These are phyloP conservation scores for Colletotrichum ledebouriae DNA, from an alignment of 2,329 filamentous ascomycete species.

Conservation along the genomic window DNA sequence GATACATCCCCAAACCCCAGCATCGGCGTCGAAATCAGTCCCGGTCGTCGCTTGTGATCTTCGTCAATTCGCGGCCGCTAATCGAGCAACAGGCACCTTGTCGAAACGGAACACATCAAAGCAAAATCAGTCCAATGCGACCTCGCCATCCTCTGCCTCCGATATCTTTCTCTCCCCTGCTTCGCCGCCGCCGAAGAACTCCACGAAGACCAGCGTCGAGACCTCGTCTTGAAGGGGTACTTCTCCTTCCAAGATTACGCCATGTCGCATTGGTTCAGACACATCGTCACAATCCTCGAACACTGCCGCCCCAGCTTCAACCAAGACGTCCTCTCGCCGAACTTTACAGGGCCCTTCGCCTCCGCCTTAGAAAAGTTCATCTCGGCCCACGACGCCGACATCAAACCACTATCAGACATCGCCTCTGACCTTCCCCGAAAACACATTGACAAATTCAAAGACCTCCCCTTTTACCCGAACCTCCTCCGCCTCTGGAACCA, in stretches of 20 bases:
- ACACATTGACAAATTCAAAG: slow-evolving; percentile 41
- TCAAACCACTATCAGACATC: slow-evolving; percentile 2
- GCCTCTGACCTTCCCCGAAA: not conserved
- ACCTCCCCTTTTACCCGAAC: slow-evolving; percentile 23
- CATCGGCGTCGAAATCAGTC: too few relatives aligned
- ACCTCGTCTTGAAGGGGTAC: slow-evolving; percentile 45
- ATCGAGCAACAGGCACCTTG: slow-evolving; percentile 41
- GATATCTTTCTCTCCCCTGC: slow-evolving; percentile 52
- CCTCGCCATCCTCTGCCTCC: slow-evolving; percentile 50
- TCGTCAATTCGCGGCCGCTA: not conserved
- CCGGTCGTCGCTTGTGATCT: too few relatives aligned
- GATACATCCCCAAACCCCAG: too few relatives aligned
- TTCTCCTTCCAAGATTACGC: slow-evolving; percentile 58
- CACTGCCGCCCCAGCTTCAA: slow-evolving; percentile 33
- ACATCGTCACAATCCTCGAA: slow-evolving; percentile 47
- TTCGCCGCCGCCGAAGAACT: slow-evolving; percentile 46
- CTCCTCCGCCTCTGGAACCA: slow-evolving; percentile 45
- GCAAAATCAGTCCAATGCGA: slow-evolving; percentile 48
- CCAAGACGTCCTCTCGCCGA: not conserved
- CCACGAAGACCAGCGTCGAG: slow-evolving; percentile 29
- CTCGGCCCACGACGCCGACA: slow-evolving; percentile 4
- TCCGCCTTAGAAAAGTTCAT: slow-evolving; percentile 36
- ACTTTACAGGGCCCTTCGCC: not conserved
- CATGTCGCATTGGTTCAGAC: slow-evolving; percentile 51
- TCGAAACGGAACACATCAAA: slow-evolving; percentile 46